Evolutionary conservation across 495 filamentous ascomycete species (phyloP), one percentile per base, ranked within the genome.

Genomic region (Chaetomium tenue): DNA sequence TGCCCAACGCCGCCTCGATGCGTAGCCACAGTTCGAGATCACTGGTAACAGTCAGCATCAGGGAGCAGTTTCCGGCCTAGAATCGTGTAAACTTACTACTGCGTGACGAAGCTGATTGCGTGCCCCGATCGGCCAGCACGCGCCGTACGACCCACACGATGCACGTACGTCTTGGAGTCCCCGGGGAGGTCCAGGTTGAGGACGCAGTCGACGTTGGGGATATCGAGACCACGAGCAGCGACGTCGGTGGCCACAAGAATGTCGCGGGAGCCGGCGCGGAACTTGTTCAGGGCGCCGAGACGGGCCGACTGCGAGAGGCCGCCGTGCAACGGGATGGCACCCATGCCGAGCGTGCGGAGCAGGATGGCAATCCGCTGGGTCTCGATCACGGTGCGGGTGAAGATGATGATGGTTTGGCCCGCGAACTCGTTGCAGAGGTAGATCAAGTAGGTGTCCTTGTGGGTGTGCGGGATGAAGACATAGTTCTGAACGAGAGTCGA

Each of bases 221-320:
- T 96, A 84, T 98, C 94, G 9, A 98, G 82, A 80, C 94, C 94
- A 70, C 94, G 85, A 11, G 94, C 91, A 5, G 95, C 94, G 28
- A 98, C 92, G 72, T 98, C 94, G 0, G 93, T 98, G 0, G 93
- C 93, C n/a, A 97, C 89, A 16, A 98, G 84, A 63, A 98, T 93
- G 62, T 93, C 84, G 12, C 92, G 81, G 55, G 78, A 83, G 15
- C 88, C 84, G 2, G 87, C 83, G 13, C 87, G 85, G 81, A 98
- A 97, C 75, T 96, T 97, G 70, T 87, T 88, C 16, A 98, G 79
- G 0, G 94, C 88, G 11, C 89, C 93, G 0, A 98, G 76, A 26
- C 94, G 90, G 6, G 91, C 81, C 7, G 86, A 89, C 73, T 98
- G 94, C 1, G 86, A 90, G 25, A 98, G 84, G 69, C 93, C 89